Evolutionary conservation across 2,329 filamentous ascomycete species (phyloP), one percentile per base, ranked within the genome.

Genomic region (Cadophora gregata): DNA sequence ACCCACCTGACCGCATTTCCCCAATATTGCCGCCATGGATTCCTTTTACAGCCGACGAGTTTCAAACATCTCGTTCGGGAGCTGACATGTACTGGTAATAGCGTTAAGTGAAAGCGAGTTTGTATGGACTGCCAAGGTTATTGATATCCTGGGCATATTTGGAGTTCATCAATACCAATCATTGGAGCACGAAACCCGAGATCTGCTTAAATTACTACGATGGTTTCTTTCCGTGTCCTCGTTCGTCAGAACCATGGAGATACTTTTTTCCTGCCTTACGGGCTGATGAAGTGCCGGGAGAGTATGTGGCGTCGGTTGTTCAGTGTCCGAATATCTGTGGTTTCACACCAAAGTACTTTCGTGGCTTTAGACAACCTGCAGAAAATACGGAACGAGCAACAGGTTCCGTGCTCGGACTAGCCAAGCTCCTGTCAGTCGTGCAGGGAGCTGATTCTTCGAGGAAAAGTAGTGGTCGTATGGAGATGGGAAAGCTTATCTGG

Each of bases 371-470:
- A 25, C 27, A 16, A 51, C 24, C 33, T 36, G 9, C 33, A 14
- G 10, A 42, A 33, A n/a, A 19, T 3, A 31, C 14, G 50, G 29
- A 53, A 38, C 53, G 10, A 38, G 31, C 31, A 10, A 55, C 29
- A 33, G 31, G 6, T 53, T 21, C 31, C 9, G 29, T 55, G 51
- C 51, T 55, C 51, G 51, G 51, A 36, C 51, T 36, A 25, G 59
- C 58, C 64, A 66, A 63, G 59, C 64, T 66, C 59, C 59, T 66
- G 64, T 63, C 64, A 66, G 33, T 12, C 33, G 33, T 48, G 50
- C 47, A 38, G 50, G 14, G 24, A 38, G 19, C 36, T 19, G 36
- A 25, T 2, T 47, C 29, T 29, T 47, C 25, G 16, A 12, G 24
- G n/a, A n/a, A 29, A 51, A 38, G 53, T 38, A 25, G 31, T 58